These are phyloP conservation scores for Tetrahymena thermophila DNA, from an alignment of 73 alveolate species.

Conservation along the genomic window DNA sequence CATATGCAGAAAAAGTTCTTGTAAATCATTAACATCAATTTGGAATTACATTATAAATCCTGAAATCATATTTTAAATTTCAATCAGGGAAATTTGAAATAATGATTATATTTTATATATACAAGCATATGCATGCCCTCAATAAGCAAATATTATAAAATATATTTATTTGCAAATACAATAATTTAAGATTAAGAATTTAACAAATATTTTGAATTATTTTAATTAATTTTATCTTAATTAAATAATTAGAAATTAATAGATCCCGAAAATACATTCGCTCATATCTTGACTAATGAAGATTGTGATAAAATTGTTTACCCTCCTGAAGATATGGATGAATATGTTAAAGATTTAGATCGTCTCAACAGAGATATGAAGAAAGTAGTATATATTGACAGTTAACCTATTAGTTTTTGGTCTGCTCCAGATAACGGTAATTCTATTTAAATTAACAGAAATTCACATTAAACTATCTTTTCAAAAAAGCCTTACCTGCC, in stretches of 20 bases:
- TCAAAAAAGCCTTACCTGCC: constrained; percentile 11
- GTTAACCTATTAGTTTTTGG: constrained; percentile 43
- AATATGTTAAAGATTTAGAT: constrained; percentile 27
- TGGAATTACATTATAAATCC: no score
- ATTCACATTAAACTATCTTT: not conserved
- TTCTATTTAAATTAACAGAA: not conserved
- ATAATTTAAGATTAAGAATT: no score
- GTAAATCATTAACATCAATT: not conserved
- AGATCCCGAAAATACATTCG: constrained; percentile 31
- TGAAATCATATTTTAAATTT: no score
- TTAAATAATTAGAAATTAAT: not conserved
- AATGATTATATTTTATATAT: no score
- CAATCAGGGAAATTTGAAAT: no score
- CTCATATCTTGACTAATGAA: constrained; percentile 14
- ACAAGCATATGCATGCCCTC: no score
- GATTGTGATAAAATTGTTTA: constrained; percentile 22
- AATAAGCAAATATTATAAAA: no score
- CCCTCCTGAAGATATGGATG: constrained; percentile 30
- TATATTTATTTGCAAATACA: no score
- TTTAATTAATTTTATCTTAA: not conserved
- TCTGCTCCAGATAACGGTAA: constrained; percentile 30
- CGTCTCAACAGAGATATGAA: constrained; percentile 32
- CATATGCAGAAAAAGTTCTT: constrained; percentile 34
- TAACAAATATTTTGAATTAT: not conserved
- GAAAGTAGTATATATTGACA: constrained; percentile 27